Percentiles rank a stretch among this genome's conserved stretches.
Evolutionary conservation across 441 rosid species (phyloP).

Genomic region (Daphne laureola): DNA sequence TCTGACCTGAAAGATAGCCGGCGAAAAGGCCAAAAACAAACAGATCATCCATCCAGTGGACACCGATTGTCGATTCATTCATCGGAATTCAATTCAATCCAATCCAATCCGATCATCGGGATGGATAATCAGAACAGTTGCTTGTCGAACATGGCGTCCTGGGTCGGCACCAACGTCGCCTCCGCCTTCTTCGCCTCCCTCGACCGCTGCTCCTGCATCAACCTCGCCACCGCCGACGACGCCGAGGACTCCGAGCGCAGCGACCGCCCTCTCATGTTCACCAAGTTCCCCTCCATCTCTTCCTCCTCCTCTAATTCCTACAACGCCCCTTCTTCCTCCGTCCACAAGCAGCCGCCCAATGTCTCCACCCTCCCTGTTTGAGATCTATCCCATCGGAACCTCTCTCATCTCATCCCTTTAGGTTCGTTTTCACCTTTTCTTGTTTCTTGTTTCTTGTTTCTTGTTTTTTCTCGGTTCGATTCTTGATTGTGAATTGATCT

Average conservation of each 20-base stretch:
- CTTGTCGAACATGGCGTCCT: slow-evolving; percentile 26
- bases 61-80: no score
- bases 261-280: slow-evolving; percentile 29
- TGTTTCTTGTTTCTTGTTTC: no score
- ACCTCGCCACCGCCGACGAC: slow-evolving; percentile 37
- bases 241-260: slow-evolving; percentile 26
- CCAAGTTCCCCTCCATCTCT: slow-evolving; percentile 11
- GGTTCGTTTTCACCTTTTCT: not conserved
- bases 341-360: slow-evolving; percentile 5
- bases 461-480: no score
- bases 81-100: no score
- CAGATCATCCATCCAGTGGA: no score
- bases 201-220: slow-evolving; percentile 39
- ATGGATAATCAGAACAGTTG: slow-evolving; percentile 12
- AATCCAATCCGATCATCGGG: no score
- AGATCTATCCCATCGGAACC: no score
- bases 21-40: no score
- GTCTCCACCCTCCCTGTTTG: slow-evolving; percentile 16
- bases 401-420: not conserved
- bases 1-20: no score
- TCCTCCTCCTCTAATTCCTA: slow-evolving; percentile 8
- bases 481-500: no score
- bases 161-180: slow-evolving; percentile 37
- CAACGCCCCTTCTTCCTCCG: not conserved
- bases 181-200: slow-evolving; percentile 40